phyloP scores from a whole-genome alignment of 2,329 filamentous ascomycete species.

The Pseudohalonectria lignicola region DNA sequence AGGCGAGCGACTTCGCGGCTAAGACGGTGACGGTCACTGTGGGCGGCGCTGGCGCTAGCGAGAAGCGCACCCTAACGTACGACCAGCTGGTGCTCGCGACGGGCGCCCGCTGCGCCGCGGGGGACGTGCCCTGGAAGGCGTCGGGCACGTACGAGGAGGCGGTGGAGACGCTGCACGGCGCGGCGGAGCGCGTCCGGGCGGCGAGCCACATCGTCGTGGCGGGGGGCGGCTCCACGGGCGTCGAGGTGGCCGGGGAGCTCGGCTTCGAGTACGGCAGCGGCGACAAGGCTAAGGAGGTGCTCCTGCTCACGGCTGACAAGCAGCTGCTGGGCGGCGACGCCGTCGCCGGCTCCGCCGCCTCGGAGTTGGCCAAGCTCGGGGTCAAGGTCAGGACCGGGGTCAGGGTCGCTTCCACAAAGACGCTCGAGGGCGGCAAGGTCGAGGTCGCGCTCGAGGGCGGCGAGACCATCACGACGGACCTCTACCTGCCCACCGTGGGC shows the following conservation, averaged over 20 bases:
- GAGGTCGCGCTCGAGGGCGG: slow-evolving; percentile 35
- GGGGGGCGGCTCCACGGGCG: slow-evolving; percentile 44
- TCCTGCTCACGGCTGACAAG: slow-evolving; percentile 30
- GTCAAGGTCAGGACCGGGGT: slow-evolving; percentile 34
- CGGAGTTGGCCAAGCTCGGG: slow-evolving; percentile 40
- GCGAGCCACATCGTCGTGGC: slow-evolving; percentile 44
- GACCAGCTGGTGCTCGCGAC: slow-evolving; percentile 49
- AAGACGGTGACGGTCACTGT: slow-evolving; percentile 31
- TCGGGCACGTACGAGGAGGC: slow-evolving; percentile 33
- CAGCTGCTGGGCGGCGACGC: slow-evolving; percentile 32
- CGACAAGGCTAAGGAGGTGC: slow-evolving; percentile 35
- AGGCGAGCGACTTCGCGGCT: slow-evolving; percentile 26
- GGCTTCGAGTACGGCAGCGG: slow-evolving; percentile 33
- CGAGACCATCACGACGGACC: slow-evolving; percentile 37
- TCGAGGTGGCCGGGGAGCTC: slow-evolving; percentile 45
- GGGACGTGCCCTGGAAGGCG: slow-evolving; percentile 41
- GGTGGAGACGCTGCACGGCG: slow-evolving; percentile 24
- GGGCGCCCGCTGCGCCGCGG: slow-evolving; percentile 30
- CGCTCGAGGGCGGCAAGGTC: slow-evolving; percentile 29
- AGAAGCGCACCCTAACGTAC: slow-evolving; percentile 27
- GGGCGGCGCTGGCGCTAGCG: slow-evolving; percentile 3
- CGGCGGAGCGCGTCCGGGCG: slow-evolving; percentile 26
- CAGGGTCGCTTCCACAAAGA: slow-evolving; percentile 24
- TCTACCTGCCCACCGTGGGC: slow-evolving; percentile 40
- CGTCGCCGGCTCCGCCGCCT: slow-evolving; percentile 24